Percentiles rank a stretch among this genome's conserved stretches.
Conservation (phyloP, 2,329 filamentous ascomycete genomes). For the Trichoderma lentiforme region DNA sequence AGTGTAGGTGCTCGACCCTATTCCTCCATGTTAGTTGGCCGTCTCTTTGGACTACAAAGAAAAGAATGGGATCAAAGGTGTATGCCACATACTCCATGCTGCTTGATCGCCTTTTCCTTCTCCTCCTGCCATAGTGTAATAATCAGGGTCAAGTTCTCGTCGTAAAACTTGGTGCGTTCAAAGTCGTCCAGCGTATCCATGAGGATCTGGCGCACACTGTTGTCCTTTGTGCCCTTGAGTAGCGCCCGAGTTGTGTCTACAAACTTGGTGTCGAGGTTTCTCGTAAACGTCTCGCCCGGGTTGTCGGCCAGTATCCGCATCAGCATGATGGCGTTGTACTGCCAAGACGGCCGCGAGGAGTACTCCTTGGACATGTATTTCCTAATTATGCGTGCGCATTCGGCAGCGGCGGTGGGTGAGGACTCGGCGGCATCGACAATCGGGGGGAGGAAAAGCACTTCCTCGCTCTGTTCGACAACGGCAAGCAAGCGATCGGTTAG, state of each 20-base stretch:
- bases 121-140: constrained; percentile 88
- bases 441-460: constrained; percentile 85
- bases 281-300: constrained; percentile 85
- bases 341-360: constrained; percentile 61
- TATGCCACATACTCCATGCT: constrained; percentile 45
- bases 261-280: constrained; percentile 84
- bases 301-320: constrained; percentile 90
- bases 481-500: neutral
- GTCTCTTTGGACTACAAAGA: neutral
- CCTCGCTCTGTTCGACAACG: constrained; percentile 62
- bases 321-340: constrained; percentile 97
- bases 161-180: constrained; percentile 66
- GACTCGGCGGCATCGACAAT: constrained; percentile 96
- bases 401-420: constrained; percentile 77
- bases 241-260: constrained; percentile 71
- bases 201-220: constrained; percentile 77
- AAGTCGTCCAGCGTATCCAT: constrained; percentile 82
- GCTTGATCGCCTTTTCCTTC: constrained; percentile 62
- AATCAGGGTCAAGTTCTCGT: constrained; percentile 69
- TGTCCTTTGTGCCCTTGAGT: constrained; percentile 67
- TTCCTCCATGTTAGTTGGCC: neutral
- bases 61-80: neutral
- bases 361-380: constrained; percentile 77
- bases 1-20: constrained; percentile 24
- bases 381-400: constrained; percentile 76